Evolutionary conservation across 2,329 filamentous ascomycete genomes (phyloP), one percentile per base, ranked within the genome.

Genomic region (Mollisia scopiformis): DNA sequence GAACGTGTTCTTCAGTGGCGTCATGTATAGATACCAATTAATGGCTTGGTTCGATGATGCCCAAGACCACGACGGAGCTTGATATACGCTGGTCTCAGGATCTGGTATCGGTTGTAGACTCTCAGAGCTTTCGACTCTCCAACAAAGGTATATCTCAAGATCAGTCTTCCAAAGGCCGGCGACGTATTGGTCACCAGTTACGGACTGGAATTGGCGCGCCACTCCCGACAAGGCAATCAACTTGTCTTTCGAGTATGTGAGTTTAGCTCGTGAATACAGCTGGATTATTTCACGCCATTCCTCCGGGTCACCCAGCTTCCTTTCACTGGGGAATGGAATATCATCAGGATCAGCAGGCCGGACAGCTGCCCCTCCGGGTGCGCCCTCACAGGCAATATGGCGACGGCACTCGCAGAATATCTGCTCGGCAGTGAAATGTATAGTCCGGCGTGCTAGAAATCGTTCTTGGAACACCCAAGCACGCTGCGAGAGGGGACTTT

Each of bases 151-250:
- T 13, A 14, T 19, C 16, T 50, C 49, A 10, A 66, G n/a, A 6
- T 59, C 13, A 13, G 35, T 23, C 19, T 43, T 58, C 62, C 62
- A 65, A n/a, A 66, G 2, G 5, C 62, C 62, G 2, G 66, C 66
- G 19, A 63, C 1, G 41, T 68, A 69, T 16, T 62, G 39, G 37
- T 63, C 58, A 10, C 54, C 37, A 8, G 30, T 55, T 13, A 46
- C 3, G 1, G 16, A 10, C 23, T 66, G 46, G 3, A 58, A 25
- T 8, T 43, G 11, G 16, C 59, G 61, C 5, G 69, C 68, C 11
- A 75, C 30, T n/a, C 72, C 71, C 11, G 68, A 66, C 33, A 74
- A 35, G 6, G 71, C 72, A 2, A 66, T 55, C 27, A 75, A 61
- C 25, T 67, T 69, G 52, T 74, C 72, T 6, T 61, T 65, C 13